Percentiles rank a stretch among this genome's conserved stretches.
phyloP scores from a whole-genome alignment of 2,329 filamentous ascomycete genomes.

The Pezicula radicicola region DNA sequence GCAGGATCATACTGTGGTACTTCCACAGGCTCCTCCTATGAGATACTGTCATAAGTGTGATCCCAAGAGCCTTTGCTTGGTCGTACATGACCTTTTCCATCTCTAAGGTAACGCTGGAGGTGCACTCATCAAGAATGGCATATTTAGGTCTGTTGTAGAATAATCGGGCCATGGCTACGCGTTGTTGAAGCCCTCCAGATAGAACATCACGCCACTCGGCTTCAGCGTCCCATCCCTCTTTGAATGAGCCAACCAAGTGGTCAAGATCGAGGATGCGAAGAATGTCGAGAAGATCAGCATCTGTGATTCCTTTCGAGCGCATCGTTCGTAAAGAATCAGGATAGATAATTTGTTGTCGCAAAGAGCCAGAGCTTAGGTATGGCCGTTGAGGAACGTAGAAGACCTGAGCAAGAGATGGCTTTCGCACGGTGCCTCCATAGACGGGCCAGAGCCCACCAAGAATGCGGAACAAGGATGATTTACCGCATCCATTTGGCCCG shows the following conservation, averaged over 20 bases:
- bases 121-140: constrained; percentile 96
- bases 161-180: constrained; percentile 91
- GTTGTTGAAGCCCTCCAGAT: constrained; percentile 89
- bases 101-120: constrained; percentile 89
- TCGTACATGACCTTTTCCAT: constrained; percentile 97
- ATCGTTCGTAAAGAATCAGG: constrained; percentile 86
- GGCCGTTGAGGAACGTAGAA: constrained; percentile 98
- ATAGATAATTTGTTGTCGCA: constrained; percentile 97
- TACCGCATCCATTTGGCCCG: constrained; percentile 95
- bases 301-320: constrained; percentile 78
- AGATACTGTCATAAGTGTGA: constrained; percentile 95
- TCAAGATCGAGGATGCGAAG: constrained; percentile 80
- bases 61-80: constrained; percentile 84
- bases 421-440: constrained; percentile 89
- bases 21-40: constrained; percentile 93
- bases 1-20: constrained; percentile 90
- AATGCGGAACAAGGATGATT: constrained; percentile 94
- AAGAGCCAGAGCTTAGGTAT: constrained; percentile 84
- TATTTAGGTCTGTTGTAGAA: constrained; percentile 94
- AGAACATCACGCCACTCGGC: constrained; percentile 96
- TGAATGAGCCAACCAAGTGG: constrained; percentile 73
- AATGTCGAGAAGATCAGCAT: constrained; percentile 74
- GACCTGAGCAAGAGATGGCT: constrained; percentile 88
- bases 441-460: constrained; percentile 96
- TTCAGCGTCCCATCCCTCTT: constrained; percentile 83